Conservation (phyloP, 495 filamentous ascomycete genomes). For the Penicillium turbatum region DNA sequence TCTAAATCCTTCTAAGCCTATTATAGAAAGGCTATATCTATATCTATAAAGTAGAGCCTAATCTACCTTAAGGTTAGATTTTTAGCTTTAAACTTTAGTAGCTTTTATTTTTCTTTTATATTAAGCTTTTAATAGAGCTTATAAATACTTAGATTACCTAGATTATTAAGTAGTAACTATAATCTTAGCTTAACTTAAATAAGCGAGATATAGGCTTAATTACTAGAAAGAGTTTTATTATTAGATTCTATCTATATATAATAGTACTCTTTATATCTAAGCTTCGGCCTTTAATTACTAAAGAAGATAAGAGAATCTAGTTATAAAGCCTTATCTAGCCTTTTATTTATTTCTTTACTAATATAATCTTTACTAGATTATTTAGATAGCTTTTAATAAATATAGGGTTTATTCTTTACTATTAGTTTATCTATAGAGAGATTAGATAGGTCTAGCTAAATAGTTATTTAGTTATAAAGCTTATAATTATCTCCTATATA, state of each 20-base stretch:
- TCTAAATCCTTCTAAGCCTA: neutral
- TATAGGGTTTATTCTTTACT: neutral
- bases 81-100: slow-evolving; percentile 7
- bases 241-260: neutral
- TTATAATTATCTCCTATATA: neutral
- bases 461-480: neutral
- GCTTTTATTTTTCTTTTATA: slow-evolving; percentile 3
- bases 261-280: neutral
- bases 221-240: neutral
- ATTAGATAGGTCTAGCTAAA: neutral
- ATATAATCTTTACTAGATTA: neutral
- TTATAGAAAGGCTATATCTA: neutral
- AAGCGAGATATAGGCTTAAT: neutral
- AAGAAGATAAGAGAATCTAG: neutral
- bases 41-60: neutral
- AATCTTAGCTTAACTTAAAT: slow-evolving; percentile 6
- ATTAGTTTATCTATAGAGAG: neutral
- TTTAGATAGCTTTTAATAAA: neutral
- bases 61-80: slow-evolving; percentile 4
- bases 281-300: neutral
- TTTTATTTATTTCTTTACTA: neutral
- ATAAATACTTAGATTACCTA: neutral
- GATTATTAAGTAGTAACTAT: neutral
- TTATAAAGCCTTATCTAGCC: neutral
- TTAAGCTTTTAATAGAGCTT: slow-evolving; percentile 3